Conservation (phyloP, 371 early-diverging fungal species). For the Circinella minor region DNA sequence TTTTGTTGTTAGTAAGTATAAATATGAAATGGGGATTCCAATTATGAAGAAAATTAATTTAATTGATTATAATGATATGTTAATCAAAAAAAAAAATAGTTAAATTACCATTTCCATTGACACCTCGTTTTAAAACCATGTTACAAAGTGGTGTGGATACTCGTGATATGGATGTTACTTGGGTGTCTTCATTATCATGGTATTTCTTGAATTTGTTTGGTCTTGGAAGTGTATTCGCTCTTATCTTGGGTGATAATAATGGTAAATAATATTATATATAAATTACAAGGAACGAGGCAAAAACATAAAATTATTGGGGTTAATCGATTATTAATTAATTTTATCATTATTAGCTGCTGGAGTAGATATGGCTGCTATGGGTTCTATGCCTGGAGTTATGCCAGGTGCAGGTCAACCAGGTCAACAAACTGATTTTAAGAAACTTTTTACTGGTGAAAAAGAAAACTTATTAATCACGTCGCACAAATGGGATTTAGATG, state of each 20-base stretch:
- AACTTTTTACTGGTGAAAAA: conserved; percentile 85
- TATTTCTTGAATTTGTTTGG: conserved; percentile 98
- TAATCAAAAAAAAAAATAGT: conserved; percentile 47
- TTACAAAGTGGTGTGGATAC: conserved; percentile 96
- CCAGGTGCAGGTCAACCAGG: conserved; percentile 63
- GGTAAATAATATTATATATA: conserved; percentile 49
- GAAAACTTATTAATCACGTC: conserved; percentile 86
- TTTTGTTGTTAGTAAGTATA: conserved; percentile 86
- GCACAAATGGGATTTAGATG: conserved; percentile 83
- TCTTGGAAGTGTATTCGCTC: conserved; percentile 87
- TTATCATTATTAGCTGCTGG: conserved; percentile 73
- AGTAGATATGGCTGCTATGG: conserved; percentile 90
- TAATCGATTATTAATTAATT: no score
- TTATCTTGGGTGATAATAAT: conserved; percentile 91
- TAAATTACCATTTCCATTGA: conserved; percentile 95
- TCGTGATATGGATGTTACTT: conserved; percentile 94
- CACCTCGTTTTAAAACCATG: conserved; percentile 96
- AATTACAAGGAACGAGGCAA: no score
- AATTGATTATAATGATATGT: no score
- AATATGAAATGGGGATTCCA: no score
- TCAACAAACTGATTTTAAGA: conserved; percentile 84
- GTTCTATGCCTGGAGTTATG: conserved; percentile 53
- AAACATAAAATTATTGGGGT: no score
- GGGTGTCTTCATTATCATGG: conserved; percentile 98
- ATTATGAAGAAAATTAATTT: no score